A percentile compares a stretch with the other conserved stretches of the same genome.
phyloP scores from a whole-genome alignment of 1,139 yeast species.

The Suhomyces maxii region DNA sequence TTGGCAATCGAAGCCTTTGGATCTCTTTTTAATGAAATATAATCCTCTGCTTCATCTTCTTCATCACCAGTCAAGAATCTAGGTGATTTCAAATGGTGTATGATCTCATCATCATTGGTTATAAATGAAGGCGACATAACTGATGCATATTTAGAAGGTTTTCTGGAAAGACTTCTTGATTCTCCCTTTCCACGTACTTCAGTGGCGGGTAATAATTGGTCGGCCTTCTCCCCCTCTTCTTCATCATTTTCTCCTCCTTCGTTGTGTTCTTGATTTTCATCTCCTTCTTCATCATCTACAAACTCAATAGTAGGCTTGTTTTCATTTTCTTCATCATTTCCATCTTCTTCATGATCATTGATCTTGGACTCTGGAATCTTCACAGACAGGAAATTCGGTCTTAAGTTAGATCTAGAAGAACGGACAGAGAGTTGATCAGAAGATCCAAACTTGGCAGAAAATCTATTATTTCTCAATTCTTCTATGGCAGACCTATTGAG shows the following conservation, averaged over 20 bases:
- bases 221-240: conserved; percentile 18
- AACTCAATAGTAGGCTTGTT: conserved; percentile 33
- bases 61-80: conserved; percentile 36
- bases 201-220: not conserved
- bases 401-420: conserved; percentile 39
- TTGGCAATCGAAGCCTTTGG: conserved; percentile 1
- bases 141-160: conserved; percentile 2
- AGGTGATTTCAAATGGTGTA: conserved; percentile 39
- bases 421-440: conserved; percentile 29
- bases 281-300: conserved; percentile 21
- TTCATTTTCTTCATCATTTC: conserved; percentile 13
- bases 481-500: conserved; percentile 1
- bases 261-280: conserved; percentile 13
- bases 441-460: conserved; percentile 4
- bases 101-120: conserved; percentile 40
- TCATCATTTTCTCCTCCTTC: conserved; percentile 15
- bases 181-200: not conserved
- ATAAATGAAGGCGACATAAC: conserved; percentile 35
- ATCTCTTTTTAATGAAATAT: not conserved
- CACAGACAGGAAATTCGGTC: conserved; percentile 77
- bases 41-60: conserved; percentile 16
- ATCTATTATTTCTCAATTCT: conserved; percentile 2
- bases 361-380: conserved; percentile 75
- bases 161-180: conserved; percentile 2
- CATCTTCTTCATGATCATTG: conserved; percentile 53